Evolutionary conservation across 768 basidiomycete genomes (phyloP), one percentile per base, ranked within the genome.

Genomic region (Ramaria sp.): DNA sequence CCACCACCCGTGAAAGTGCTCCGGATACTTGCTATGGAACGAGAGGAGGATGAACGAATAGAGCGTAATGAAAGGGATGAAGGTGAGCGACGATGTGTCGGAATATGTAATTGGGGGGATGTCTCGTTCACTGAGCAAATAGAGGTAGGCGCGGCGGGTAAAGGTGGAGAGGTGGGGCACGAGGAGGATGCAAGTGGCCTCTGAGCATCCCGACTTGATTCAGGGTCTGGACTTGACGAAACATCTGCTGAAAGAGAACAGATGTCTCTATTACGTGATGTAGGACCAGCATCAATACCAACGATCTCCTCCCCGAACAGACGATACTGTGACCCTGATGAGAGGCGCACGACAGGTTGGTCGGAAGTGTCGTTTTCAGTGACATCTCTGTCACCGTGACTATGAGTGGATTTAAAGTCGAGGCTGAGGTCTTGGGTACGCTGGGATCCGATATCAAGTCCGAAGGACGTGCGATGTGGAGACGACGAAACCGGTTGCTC

Each of bases 31-130:
- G 41, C 54, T n/a, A 55, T 33, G 2, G 54, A 55, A 22, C 54
- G 54, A 11, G 54, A 55, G 17, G 54, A 55, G 30, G 42, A 46
- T 30, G 54, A 55, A 15, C 45, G 41, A 37, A 55, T 43, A 45
- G 54, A 55, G 15, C 41, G 41, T 10, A 55, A 31, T 10, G 54
- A 55, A n/a, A 55, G 30, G 17, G 54, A 55, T n/a, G 54, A 55
- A 34, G 47, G 27, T 7, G 54, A 55, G 19, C 41, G 41, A n/a
- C 42, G 41, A 31, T 42, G 54, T 13, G 20, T 47, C 1, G 42
- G 41, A 17, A 20, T 10, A 45, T 24, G 22, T 19, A 17, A 13
- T 11, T 31, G 46, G 12, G 22, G 31, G 7, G 30, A 17, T 13
- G 22, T 13, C n/a, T 22, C 30, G 42, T 43, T 43, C 19, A 27